Evolutionary conservation across 2,329 filamentous ascomycete species (phyloP), one percentile per base, ranked within the genome.

Genomic region (Exophiala sp.): DNA sequence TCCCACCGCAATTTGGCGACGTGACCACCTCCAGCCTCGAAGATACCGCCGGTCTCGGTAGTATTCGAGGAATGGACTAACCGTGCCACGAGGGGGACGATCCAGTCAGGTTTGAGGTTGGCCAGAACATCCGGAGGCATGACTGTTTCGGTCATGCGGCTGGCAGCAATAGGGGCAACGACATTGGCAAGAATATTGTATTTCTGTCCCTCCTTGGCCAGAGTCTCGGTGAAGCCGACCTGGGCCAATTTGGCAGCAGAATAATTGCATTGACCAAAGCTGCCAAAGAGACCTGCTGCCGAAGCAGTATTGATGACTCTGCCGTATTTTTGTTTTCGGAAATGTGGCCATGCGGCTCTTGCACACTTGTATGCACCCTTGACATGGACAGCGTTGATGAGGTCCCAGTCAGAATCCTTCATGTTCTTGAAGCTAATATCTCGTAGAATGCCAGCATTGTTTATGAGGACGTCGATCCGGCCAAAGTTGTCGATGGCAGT

Each of bases 341-440:
- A 97, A 75, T 97, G 81, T 56, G 92, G 91, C 92, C 94, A 99
- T 48, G 94, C 94, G 60, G 94, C 94, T 72, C 85, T 86, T 58
- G 94, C 82, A 72, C 89, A 95, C 83, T 96, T 97, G 82, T 95
- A 99, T 67, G 91, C 87, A 65, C 94, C 94, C 69, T 85, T 88
- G 66, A 96, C 85, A 74, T 99, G 92, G 54, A 97, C 92, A 71
- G 85, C 87, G 74, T 92, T 89, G 70, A 96, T 88, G 64, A 96
- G 77, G 70, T 99, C 92, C 94, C 94, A 99, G 73, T 99, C 94
- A 69, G 87, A 76, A 72, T 99, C 94, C 72, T 87, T 94, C 83
- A 97, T 95, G 77, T 97, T 97, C 83, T 96, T 96, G 79, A 99
- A 97, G 81, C 89, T 92, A 69, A 97, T 73, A 76, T 97, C 91